Conservation (phyloP, 2,329 filamentous ascomycete species). For the Colletotrichum horii region DNA sequence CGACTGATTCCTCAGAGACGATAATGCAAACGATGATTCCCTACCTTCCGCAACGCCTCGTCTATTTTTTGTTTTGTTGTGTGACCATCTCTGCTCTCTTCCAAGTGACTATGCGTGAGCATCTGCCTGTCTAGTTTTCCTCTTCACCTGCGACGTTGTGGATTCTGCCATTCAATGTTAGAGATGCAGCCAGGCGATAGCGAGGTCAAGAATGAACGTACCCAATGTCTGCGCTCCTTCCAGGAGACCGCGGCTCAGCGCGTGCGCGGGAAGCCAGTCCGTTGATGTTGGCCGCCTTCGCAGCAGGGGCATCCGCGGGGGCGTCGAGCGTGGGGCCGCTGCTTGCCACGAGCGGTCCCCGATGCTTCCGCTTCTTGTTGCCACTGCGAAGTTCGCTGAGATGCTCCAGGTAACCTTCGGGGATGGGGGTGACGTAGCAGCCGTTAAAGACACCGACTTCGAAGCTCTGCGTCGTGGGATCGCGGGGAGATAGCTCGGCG, state of each 20-base stretch:
- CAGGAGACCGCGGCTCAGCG: not conserved
- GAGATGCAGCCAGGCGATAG: not conserved
- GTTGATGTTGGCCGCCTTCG: slow-evolving; percentile 1
- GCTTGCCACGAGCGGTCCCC: not conserved
- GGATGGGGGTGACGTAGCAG: slow-evolving; percentile 81
- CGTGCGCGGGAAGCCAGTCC: not conserved
- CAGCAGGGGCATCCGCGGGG: not conserved
- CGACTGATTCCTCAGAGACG: not conserved
- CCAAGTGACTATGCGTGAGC: not conserved
- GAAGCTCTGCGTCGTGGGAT: slow-evolving; percentile 65
- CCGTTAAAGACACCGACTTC: slow-evolving; percentile 94
- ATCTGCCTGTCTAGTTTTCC: slow-evolving; percentile 4
- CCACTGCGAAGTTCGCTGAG: slow-evolving; percentile 69
- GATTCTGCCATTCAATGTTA: not conserved
- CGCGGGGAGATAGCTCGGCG: slow-evolving; percentile 68
- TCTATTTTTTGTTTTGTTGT: not conserved
- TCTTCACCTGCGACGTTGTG: slow-evolving; percentile 9
- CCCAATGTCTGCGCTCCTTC: not conserved
- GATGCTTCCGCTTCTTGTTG: slow-evolving; percentile 61
- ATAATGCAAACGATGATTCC: not conserved
- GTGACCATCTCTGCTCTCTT: not conserved
- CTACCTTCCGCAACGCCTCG: not conserved
- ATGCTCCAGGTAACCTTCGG: slow-evolving; percentile 82
- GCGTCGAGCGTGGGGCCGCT: not conserved
- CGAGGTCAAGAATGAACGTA: not conserved